Evolutionary conservation across 2,329 filamentous ascomycete species (phyloP), one percentile per base, ranked within the genome.

Genomic region (Trichoderma sp.): DNA sequence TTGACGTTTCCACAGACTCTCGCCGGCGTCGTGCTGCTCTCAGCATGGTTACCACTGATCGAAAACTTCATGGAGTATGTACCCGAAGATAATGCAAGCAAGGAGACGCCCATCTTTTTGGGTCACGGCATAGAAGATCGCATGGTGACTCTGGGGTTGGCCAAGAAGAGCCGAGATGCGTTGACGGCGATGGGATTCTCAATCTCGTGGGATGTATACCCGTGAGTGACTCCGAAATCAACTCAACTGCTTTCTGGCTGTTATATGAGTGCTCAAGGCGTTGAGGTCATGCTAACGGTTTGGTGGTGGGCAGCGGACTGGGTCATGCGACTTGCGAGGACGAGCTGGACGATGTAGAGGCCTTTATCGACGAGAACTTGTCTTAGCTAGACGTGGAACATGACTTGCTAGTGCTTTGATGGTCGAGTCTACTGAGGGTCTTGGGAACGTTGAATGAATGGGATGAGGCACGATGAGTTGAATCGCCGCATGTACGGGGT

Each of bases 1-100:
- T 82, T 97, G 57, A 97, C 94, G 5, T 88, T 85, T 75, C 82
- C 84, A 71, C 85, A 88, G 76, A 93, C 93, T 82, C 85, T 98
- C 13, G 95, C 90, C 17, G 95, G 95, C 74, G 92, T 98, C 74
- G 91, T 97, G 74, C 93, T 91, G 7, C 83, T 98, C 73, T 96
- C 93, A 9, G 92, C 90, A 77, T 98, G 97, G 82, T 82, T 98
- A 75, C 86, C 94, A n/a, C 84, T 98, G 34, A 82, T 81, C 53
- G 75, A 78, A 69, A 85, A 82, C 73, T 86, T 88, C 75, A 77
- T 80, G 64, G 79, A 82, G 17, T 68, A 77, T 17, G 74, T 85
- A 20, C 80, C 83, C 3, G 79, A 81, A 17, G 76, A 53, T 7
- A 36, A 57, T 11, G 23, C 71, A 17, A 83, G 85, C 72, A 88